Evolutionary conservation across 2,329 filamentous ascomycete genomes (phyloP), one percentile per base, ranked within the genome.

Genomic region (Penicillium italicum): DNA sequence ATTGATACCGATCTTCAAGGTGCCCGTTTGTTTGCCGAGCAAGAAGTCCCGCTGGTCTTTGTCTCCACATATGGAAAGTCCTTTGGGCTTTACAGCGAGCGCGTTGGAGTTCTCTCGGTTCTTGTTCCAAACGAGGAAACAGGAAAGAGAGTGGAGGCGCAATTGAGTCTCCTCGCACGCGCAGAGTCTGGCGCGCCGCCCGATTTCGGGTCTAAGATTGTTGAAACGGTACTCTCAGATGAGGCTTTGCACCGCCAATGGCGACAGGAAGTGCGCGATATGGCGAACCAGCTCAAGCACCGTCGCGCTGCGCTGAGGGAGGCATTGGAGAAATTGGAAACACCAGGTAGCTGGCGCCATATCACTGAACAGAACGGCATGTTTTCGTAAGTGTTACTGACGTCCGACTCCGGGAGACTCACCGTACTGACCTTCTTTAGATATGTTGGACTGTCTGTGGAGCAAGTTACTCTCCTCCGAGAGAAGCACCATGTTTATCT

Each of bases 1-100:
- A 59, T 57, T 11, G 59, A 61, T 18, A 30, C 37, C 0, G 59
- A 61, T 30, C 53, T 59, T 24, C 34, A 38, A 30, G 30, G 50
- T 9, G 57, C 57, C 26, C 56, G 59, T 5, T 16, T 59, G 7
- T 61, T 61, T 28, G 53, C 56, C 5, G 56, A 57, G 18, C 28
- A 16, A 3, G 59, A 59, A 30, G 48, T 61, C 16, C 59, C 59
- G 1, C 41, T 61, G 18, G 20, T 61, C 1, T 48, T 61, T 10
- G 51, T 55, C 5, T 59, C 56, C 2, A 61, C 59, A 1, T 61
- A 59, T 18, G 59, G 59, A 0, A 61, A 61, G 22, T 53, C 46
- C 11, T 61, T 61, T 28, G 57, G 59, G 5, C 53, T 61, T 16
- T 61, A 61, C 33, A 59, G 59, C 31, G 59, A 61, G 26, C 59